Evolutionary conservation across 768 basidiomycete species (phyloP).

Genomic region (Pisolithus orientalis): DNA sequence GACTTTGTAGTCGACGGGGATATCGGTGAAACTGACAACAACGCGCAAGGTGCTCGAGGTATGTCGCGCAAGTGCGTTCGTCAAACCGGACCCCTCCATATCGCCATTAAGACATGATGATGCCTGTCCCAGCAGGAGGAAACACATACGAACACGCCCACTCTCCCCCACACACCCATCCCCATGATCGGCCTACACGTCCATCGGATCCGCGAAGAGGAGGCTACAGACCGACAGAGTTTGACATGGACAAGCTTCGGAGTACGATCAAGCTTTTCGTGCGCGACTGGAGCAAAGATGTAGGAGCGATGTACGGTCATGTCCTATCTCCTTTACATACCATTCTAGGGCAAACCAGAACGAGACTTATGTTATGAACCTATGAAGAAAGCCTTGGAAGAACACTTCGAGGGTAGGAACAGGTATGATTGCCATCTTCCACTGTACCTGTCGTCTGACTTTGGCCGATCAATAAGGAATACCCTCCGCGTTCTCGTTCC

Average conservation of each 20-base stretch:
- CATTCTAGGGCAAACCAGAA: slow-evolving; percentile 60
- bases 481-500: slow-evolving; percentile 77
- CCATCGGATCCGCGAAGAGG: slow-evolving; percentile 10
- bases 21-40: slow-evolving; percentile 13
- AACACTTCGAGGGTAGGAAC: slow-evolving; percentile 48
- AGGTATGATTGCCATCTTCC: slow-evolving; percentile 31
- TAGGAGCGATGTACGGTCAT: slow-evolving; percentile 22
- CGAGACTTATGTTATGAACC: slow-evolving; percentile 77
- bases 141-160: slow-evolving; percentile 29
- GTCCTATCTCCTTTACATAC: not conserved
- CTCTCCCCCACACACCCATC: slow-evolving; percentile 26
- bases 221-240: slow-evolving; percentile 51
- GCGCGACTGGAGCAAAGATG: slow-evolving; percentile 88
- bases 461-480: slow-evolving; percentile 26
- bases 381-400: slow-evolving; percentile 67
- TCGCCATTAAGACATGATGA: not conserved
- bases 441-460: too few relatives aligned
- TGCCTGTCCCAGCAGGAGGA: slow-evolving; percentile 5
- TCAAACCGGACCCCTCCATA: slow-evolving; percentile 13
- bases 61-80: slow-evolving; percentile 12
- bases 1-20: slow-evolving; percentile 10
- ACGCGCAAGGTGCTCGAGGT: slow-evolving; percentile 10
- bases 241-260: slow-evolving; percentile 85
- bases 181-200: slow-evolving; percentile 12
- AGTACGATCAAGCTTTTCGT: slow-evolving; percentile 92